Base-by-base conservation (phyloP, 257 asterid species). In the Ilex aquifolium region DNA sequence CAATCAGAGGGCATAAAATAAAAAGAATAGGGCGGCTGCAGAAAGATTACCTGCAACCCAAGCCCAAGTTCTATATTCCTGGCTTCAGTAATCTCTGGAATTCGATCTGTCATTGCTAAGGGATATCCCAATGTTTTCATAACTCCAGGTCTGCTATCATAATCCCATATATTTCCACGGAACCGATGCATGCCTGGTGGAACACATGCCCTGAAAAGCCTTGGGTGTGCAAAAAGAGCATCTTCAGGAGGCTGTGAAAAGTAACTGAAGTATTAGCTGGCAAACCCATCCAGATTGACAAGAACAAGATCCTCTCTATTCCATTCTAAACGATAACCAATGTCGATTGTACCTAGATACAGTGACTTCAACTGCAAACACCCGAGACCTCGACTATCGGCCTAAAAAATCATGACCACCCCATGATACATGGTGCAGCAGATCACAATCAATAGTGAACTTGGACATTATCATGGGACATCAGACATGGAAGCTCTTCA, bases 171-270 rank as follows among this genome's bases (percentile, higher is more conserved):
- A 67, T 87, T 93, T 68, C 97, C 97, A 64, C 96, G 92, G 68
- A 93, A 93, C 16, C 97, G 78, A 82, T 93, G 99, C 97, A 93
- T 93, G 17, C 99, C 99, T 61, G 99, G 99, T 66, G 99, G 99
- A 69, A 93, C 99, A 59, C 99, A 93, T 44, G 99, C 99, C 76
- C 99, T 78, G 68, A 90, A 93, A 68, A 93, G 87, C 76, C 99
- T 78, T 0, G 99, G 99, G 59, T 90, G 99, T 31, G 95, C 87
- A 79, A 93, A 93, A 16, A 93, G 92, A 15, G 97, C 90, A 59
- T 87, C 97, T 82, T 90, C 95, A 2, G 99, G 97, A 65, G 91
- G 94, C 87, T 81, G 82, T 49, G 9, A 57, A 63, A 57, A 10
- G 61, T 48, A 32, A 48, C 40, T 32, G 21, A 50, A 50, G 58